Evolutionary conservation across 2,329 filamentous ascomycete species (phyloP), one percentile per base, ranked within the genome.

Genomic region (Claviceps digitariae): DNA sequence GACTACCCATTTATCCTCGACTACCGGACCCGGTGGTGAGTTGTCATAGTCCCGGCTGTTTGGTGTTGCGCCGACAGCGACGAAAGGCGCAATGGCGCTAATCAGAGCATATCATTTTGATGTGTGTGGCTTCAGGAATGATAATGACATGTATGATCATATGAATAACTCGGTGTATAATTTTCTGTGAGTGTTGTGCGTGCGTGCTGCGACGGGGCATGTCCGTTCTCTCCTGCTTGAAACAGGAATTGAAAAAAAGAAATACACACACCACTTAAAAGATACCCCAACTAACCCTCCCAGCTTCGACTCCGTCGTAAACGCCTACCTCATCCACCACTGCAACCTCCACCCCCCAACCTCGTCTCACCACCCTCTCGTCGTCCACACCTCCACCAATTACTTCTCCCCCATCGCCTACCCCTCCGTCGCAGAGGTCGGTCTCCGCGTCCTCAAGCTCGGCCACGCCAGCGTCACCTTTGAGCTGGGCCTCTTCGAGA

Each of bases 141-240:
- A 95, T 69, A 95, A 95, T 65, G 90, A 95, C 72, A 93, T 94
- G 87, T 95, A 93, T 68, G 78, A 87, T 56, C 91, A 97, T 66
- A 82, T 95, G 75, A 95, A 95, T 72, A 95, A 95, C 65, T 86
- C 83, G 43, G 77, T 93, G 52, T 95, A 95, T 69, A 87, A 87
- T 62, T 84, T 86, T 57, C 76, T 94, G 77, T 83, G 67, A 64
- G 74, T 12, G 5, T 27, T 15, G 10, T 20, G n/a, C 20, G n/a
- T n/a, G 17, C n/a, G n/a, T n/a, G n/a, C n/a, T n/a, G n/a, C n/a
- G n/a, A n/a, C n/a, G n/a, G n/a, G n/a, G n/a, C n/a, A n/a, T n/a
- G n/a, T n/a, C n/a, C n/a, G n/a, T n/a, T n/a, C n/a, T n/a, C n/a
- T n/a, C n/a, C n/a, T n/a, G n/a, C n/a, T n/a, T n/a, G n/a, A n/a